These are phyloP conservation scores for Artemisia annua DNA, from an alignment of 129 eudicot species.

Conservation along the genomic window DNA sequence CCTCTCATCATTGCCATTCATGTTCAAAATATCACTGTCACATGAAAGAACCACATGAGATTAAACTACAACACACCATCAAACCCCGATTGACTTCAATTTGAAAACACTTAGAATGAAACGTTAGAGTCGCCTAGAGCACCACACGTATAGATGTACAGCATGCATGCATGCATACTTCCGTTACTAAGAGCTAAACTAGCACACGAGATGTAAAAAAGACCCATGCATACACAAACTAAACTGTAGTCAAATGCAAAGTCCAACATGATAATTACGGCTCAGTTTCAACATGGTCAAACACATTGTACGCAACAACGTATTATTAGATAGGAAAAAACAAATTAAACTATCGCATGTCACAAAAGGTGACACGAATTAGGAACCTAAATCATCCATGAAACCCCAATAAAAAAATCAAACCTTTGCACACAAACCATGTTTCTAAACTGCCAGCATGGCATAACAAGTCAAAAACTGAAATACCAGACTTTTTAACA, in stretches of 20 bases:
- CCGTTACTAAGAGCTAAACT: background rate
- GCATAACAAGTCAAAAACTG: background rate
- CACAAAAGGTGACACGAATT: conserved; percentile 10
- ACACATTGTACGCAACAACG: background rate
- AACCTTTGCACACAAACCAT: too few relatives aligned
- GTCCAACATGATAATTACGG: background rate
- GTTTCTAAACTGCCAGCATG: background rate
- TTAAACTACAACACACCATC: background rate
- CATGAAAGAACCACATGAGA: conserved; percentile 19
- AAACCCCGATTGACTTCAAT: too few relatives aligned
- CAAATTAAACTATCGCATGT: background rate
- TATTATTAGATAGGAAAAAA: background rate
- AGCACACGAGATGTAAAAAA: background rate
- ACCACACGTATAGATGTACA: too few relatives aligned
- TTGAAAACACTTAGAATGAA: too few relatives aligned
- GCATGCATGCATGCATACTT: conserved; percentile 5
- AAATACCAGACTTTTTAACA: background rate
- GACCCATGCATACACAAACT: conserved; percentile 10
- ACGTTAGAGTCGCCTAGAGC: too few relatives aligned
- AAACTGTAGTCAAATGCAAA: background rate
- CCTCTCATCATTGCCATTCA: conserved; percentile 41
- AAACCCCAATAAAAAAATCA: background rate
- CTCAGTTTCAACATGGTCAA: conserved; percentile 10
- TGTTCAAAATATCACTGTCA: conserved; percentile 35
- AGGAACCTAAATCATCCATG: background rate